phyloP scores from a whole-genome alignment of 2,329 filamentous ascomycete species.

The Apiospora rasikravindrae region DNA sequence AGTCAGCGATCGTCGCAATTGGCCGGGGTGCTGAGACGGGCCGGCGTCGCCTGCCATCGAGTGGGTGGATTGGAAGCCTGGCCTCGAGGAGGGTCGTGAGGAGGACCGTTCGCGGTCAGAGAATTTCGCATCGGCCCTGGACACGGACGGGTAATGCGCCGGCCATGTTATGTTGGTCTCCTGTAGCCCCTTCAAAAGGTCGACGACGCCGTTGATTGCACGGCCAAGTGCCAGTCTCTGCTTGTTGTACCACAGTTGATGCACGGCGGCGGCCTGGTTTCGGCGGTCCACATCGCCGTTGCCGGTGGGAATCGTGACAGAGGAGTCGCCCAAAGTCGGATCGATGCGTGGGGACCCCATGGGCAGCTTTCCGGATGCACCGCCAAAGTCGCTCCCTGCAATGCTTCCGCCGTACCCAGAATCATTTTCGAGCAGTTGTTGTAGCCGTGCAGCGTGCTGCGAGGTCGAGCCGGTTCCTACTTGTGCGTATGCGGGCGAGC shows the following conservation, averaged over 20 bases:
- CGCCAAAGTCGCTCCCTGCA: slow-evolving; percentile 60
- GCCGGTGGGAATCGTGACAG: slow-evolving; percentile 46
- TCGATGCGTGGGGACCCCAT: slow-evolving; percentile 47
- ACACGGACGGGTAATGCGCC: slow-evolving; percentile 89
- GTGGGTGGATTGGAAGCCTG: slow-evolving; percentile 67
- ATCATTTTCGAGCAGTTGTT: slow-evolving; percentile 82
- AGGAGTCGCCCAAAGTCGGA: slow-evolving; percentile 51
- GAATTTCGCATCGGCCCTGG: slow-evolving; percentile 55
- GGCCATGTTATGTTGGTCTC: slow-evolving; percentile 92
- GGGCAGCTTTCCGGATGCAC: slow-evolving; percentile 35
- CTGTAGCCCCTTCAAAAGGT: slow-evolving; percentile 82
- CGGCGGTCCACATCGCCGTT: slow-evolving; percentile 67
- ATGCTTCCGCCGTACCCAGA: slow-evolving; percentile 91
- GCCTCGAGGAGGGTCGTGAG: slow-evolving; percentile 58
- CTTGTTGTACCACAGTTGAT: slow-evolving; percentile 94
- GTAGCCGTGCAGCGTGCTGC: slow-evolving; percentile 79
- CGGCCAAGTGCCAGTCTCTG: slow-evolving; percentile 87
- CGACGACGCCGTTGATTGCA: slow-evolving; percentile 85
- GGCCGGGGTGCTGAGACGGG: slow-evolving; percentile 50
- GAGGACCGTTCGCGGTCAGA: slow-evolving; percentile 26
- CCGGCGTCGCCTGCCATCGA: slow-evolving; percentile 60
- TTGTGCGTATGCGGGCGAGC: slow-evolving; percentile 77
- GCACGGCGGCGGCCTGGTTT: slow-evolving; percentile 79
- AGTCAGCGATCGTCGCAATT: slow-evolving; percentile 74
- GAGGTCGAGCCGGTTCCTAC: slow-evolving; percentile 84